A percentile compares a stretch with the other conserved stretches of the same genome.
Conservation (phyloP, 2,329 filamentous ascomycete species). For the Colletotrichum cordylinicola region DNA sequence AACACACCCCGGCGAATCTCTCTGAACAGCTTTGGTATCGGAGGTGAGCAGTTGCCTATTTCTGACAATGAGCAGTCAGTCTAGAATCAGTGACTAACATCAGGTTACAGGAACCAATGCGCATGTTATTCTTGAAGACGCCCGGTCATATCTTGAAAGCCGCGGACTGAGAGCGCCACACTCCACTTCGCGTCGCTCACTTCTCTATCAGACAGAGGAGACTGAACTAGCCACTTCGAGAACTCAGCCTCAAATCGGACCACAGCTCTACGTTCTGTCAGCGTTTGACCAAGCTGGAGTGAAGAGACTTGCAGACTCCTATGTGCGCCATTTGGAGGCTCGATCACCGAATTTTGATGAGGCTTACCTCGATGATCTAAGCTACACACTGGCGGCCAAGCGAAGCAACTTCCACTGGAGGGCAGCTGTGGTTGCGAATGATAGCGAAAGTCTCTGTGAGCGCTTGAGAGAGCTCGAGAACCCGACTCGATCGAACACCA, state of each 20-base stretch:
- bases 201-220: neutral
- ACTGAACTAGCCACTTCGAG: neutral
- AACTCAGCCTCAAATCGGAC: neutral
- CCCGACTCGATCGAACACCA: neutral
- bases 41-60: constrained; percentile 15
- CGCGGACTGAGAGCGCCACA: neutral
- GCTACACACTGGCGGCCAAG: neutral
- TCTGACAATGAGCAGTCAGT: neutral
- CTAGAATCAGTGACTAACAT: neutral
- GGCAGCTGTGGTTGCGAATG: neutral
- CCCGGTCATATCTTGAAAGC: neutral
- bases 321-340: neutral
- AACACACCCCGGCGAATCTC: constrained; percentile 17
- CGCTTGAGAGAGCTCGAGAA: neutral
- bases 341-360: neutral
- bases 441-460: neutral
- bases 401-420: neutral
- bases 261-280: neutral
- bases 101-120: constrained; percentile 22
- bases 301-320: neutral
- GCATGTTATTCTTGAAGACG: constrained; percentile 29
- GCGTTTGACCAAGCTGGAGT: neutral
- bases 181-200: neutral
- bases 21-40: constrained; percentile 35
- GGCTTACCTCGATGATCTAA: neutral